Evolutionary conservation across 331 rosid genomes (phyloP), one percentile per base, ranked within the genome.

Genomic region (Quercus lobata): DNA sequence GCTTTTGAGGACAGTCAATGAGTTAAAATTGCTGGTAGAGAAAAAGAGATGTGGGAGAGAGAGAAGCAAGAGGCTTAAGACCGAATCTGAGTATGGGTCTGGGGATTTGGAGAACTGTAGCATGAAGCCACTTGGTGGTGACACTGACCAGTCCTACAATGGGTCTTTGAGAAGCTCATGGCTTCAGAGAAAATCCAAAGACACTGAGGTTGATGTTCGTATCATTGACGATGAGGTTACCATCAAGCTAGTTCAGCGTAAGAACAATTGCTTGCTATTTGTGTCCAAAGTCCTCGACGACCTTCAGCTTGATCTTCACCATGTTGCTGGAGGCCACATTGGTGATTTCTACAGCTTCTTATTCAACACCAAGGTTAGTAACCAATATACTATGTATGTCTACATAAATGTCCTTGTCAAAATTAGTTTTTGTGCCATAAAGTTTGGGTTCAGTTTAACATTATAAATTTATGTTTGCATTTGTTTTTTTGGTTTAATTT

Each of bases 261-360:
- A 88, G 92, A 91, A 93, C 56, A 91, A 90, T 61, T 94, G 92
- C 75, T 76, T 93, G 87, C 83, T 95, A 79, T 84, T 34, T 61
- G 97, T 91, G 16, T 88, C 99, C 57, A 90, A 82, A 78, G 86
- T 90, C 70, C 89, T 96, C 7, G 94, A 96, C 62, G 97, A 96
- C 53, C 92, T 96, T 76, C 96, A 89, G 84, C 86, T 96, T n/a
- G 98, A 96, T 80, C 94, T 96, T 69, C 96, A 90, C 65, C 97
- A 96, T 88, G 93, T 88, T 78, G 99, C 99, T 18, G 99, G 99
- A 35, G 99, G 99, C 37, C 93, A 91, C 78, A 93, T 96, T 54
- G 99, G 99, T 2, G 97, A 96, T 80, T 91, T 90, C 77, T 93
- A 86, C 88, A 93, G 99, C 83, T 93, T 91, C 89, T 83, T 96